Percentiles rank a stretch among this genome's conserved stretches.
These are phyloP conservation scores for Camelina laxa DNA, from an alignment of 345 rosid genomes.

Conservation along the genomic window DNA sequence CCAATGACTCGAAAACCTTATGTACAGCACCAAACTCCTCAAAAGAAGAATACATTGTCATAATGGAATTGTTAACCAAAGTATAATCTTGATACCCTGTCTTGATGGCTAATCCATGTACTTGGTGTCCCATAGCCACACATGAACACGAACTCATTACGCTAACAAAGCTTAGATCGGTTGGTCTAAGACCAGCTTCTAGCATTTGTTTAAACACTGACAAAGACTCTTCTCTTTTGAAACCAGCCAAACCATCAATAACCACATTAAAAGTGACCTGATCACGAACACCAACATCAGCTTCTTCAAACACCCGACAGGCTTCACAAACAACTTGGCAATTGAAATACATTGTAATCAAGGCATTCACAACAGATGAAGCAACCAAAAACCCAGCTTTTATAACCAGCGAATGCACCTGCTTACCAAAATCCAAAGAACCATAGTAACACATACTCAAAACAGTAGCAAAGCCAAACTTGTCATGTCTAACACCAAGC, in stretches of 20 bases:
- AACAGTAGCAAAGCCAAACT: constrained; percentile 69
- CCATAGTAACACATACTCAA: constrained; percentile 58
- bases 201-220: constrained; percentile 56
- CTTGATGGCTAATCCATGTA: constrained; percentile 60
- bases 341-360: constrained; percentile 72
- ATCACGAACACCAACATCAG: constrained; percentile 48
- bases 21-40: constrained; percentile 49
- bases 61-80: constrained; percentile 61
- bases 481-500: constrained; percentile 60
- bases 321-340: constrained; percentile 50
- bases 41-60: constrained; percentile 62
- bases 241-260: constrained; percentile 62
- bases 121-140: constrained; percentile 47
- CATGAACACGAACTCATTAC: constrained; percentile 57
- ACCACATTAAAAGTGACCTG: constrained; percentile 72
- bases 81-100: constrained; percentile 61
- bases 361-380: constrained; percentile 63
- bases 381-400: constrained; percentile 57
- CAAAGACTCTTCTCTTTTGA: constrained; percentile 52
- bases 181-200: constrained; percentile 56
- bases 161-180: constrained; percentile 62
- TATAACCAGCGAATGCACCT: constrained; percentile 63
- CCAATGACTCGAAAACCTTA: constrained; percentile 53
- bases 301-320: constrained; percentile 54
- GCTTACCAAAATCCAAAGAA: constrained; percentile 57